Evolutionary conservation across 768 basidiomycete genomes (phyloP), one percentile per base, ranked within the genome.

Genomic region (Coprinopsis cinerea): DNA sequence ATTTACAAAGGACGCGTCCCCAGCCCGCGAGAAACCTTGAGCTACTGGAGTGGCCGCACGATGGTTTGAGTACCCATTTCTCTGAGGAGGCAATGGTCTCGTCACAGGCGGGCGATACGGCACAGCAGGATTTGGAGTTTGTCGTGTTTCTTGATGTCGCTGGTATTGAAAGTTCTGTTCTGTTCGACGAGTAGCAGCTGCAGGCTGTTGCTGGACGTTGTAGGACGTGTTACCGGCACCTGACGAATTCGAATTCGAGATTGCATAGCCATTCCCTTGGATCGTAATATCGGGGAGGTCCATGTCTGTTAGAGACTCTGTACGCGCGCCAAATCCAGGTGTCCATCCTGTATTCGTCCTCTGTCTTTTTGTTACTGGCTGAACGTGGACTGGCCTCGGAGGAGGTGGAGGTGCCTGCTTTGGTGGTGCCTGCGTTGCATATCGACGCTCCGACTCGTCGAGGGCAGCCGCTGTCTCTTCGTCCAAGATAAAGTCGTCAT

Each of bases 211-310:
- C 11, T 40, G 7, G 15, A 27, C 27, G 32, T 17, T 28, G n/a
- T 17, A 27, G 41, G 18, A 43, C 41, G 41, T 9, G 17, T 26
- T 14, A 30, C 27, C 11, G 25, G 22, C 24, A n/a, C 44, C 73
- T n/a, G n/a, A n/a, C n/a, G n/a, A n/a, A 59, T 84, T 85, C 2
- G 39, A 17, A n/a, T 25, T 35, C 20, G 49, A n/a, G 15, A 47
- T 47, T 15, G 51, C 30, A 27, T 76, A 70, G 17, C 84, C 82
- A 59, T 82, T 79, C 3, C 67, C 68, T 25, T 70, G 68, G n/a
- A 86, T 58, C 13, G 78, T 79, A 49, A 87, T 75, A 52, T 86
- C 83, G 27, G 85, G 84, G 18, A 83, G 64, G 3, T 83, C 81
- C 51, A 67, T 56, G 37, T 77, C 73, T 47, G 73, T 68, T 43